Base-by-base conservation (phyloP, 2,329 filamentous ascomycete genomes). In the Fonsecaea monophora region DNA sequence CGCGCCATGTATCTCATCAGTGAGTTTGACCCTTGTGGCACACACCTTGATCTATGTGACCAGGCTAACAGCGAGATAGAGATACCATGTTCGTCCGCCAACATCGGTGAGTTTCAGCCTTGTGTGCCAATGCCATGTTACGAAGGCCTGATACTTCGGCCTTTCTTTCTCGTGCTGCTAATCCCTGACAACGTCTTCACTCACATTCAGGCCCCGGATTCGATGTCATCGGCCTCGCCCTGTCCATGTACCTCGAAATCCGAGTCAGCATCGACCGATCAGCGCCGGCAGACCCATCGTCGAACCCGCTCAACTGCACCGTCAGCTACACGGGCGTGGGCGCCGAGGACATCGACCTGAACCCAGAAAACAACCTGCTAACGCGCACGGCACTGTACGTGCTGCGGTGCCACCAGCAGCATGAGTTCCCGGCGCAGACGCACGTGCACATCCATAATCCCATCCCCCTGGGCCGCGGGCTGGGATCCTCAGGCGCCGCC, bases 401-500 rank as follows among this genome's bases (percentile, higher is more conserved):
- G 67, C 87, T 99, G 71, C 87, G 94, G 79, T 98, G 95, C 82
- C 92, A 98, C 82, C 88, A 90, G 76, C 89, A 94, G 79, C 89
- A 92, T 76, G 84, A 86, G 56, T 99, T 98, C 80, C 94, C 95
- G 45, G 80, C 83, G 62, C 89, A 92, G 80, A 98, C 94, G 6
- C 91, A 93, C 75, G 91, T 99, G 61, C 94, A 97, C 81, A 93
- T 99, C 82, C 89, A 91, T 80, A 98, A 98, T 81, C 92, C 92
- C 1, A 98, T 99, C 73, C 95, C 95, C 2, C 85, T 99, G 7
- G 94, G 95, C 60, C 87, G 95, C 65, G 95, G 95, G 9, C 83
- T 99, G 72, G 95, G 95, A n/a, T 97, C 93, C 50, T 97, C 94
- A 0, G 95, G 94, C 35, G 94, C 95, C 4, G 95, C 95, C 8